Evolutionary conservation across 495 filamentous ascomycete species (phyloP).

Genomic region (Neurospora hispaniola): DNA sequence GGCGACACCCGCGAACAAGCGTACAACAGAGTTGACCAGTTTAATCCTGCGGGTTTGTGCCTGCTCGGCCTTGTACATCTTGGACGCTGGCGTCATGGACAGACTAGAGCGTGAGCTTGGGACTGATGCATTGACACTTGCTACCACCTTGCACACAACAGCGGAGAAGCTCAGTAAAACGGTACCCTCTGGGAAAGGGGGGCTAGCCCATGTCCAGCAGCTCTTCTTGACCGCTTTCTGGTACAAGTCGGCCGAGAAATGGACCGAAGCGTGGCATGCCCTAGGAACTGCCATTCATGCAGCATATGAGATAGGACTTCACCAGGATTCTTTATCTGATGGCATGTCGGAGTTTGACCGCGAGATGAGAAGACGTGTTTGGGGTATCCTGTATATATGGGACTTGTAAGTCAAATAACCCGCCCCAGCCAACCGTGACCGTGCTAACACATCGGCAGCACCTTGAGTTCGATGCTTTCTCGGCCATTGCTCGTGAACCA

Average conservation of each 20-base stretch:
- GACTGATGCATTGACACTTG: conserved; percentile 25
- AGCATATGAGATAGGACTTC: conserved; percentile 44
- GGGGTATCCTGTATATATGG: conserved; percentile 32
- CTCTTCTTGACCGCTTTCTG: conserved; percentile 40
- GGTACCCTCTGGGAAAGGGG: conserved; percentile 37
- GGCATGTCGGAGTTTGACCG: conserved; percentile 35
- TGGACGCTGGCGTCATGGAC: conserved; percentile 21
- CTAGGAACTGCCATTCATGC: conserved; percentile 36
- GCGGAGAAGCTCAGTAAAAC: conserved; percentile 35
- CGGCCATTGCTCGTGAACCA: conserved; percentile 30
- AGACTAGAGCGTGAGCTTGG: conserved; percentile 40
- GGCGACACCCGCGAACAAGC: conserved; percentile 22
- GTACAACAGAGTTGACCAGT: conserved; percentile 38
- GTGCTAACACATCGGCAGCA: conserved; percentile 12
- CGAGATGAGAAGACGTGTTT: conserved; percentile 34
- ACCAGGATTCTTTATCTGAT: conserved; percentile 27
- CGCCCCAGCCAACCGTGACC: neutral
- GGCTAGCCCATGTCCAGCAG: conserved; percentile 40
- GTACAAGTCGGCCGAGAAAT: conserved; percentile 43
- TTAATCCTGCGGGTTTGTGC: conserved; percentile 42
- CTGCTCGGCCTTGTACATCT: conserved; percentile 37
- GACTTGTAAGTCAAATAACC: conserved; percentile 23
- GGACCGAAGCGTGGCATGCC: conserved; percentile 43
- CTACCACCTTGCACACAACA: conserved; percentile 31
- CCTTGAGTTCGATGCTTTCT: conserved; percentile 28